Percentiles rank a stretch among this genome's conserved stretches.
phyloP scores from a whole-genome alignment of 2,329 filamentous ascomycete genomes.

The Ophiostoma sp. region DNA sequence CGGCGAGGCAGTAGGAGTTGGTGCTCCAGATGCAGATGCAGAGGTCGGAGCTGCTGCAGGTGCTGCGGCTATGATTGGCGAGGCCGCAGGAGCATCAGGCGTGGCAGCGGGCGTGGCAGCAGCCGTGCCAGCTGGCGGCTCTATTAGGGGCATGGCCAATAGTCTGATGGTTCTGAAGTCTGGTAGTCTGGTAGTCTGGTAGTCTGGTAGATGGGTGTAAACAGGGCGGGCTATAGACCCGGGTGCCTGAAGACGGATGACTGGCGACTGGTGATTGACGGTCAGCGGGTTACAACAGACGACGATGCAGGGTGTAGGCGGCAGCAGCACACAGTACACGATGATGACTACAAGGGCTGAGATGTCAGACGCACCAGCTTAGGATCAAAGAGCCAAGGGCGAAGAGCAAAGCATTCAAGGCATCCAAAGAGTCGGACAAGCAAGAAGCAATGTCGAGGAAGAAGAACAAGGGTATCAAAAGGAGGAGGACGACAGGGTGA shows the following conservation, averaged over 20 bases:
- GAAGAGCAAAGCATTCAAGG: not conserved
- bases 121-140: conserved; percentile 7
- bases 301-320: not conserved
- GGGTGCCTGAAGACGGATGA: not conserved
- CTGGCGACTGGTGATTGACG: not conserved
- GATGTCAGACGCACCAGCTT: not conserved
- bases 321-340: not conserved
- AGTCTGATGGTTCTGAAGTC: not conserved
- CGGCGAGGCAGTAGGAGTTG: not conserved
- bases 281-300: not conserved
- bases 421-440: not conserved
- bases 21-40: not conserved
- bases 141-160: not conserved
- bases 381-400: too few species aligned
- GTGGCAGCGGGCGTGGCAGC: conserved; percentile 2
- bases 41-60: not conserved
- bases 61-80: conserved; percentile 1
- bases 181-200: not conserved
- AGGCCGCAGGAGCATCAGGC: not conserved
- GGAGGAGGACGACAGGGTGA: not conserved
- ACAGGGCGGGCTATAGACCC: not conserved
- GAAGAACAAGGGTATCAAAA: not conserved
- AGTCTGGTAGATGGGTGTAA: not conserved
- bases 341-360: not conserved
- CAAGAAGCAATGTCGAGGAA: not conserved